Percentiles rank a stretch among this genome's conserved stretches.
phyloP scores from a whole-genome alignment of 495 filamentous ascomycete genomes.

The Daldinia childiae region DNA sequence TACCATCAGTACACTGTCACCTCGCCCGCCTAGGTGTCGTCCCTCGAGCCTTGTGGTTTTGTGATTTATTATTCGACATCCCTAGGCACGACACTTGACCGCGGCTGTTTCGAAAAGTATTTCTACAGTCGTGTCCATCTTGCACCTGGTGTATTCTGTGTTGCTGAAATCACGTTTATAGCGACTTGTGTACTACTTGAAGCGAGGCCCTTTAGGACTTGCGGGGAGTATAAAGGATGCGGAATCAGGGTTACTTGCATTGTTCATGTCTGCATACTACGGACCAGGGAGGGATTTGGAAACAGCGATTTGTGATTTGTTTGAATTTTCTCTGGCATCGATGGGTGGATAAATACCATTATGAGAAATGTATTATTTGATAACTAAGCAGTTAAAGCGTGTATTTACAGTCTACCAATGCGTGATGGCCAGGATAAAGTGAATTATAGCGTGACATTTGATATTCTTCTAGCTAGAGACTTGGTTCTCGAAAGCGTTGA shows the following conservation, averaged over 20 bases:
- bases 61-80: background rate
- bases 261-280: conserved; percentile 20
- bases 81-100: background rate
- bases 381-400: background rate
- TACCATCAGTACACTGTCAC: background rate
- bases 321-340: background rate
- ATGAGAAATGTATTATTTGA: conserved; percentile 5
- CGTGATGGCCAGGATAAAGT: background rate
- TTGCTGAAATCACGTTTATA: conserved; percentile 2
- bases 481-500: background rate
- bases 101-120: background rate
- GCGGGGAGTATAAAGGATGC: background rate
- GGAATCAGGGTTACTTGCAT: conserved; percentile 1
- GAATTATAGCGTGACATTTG: background rate
- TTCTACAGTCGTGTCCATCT: background rate
- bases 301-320: conserved; percentile 19
- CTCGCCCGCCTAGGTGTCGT: background rate
- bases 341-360: conserved; percentile 22
- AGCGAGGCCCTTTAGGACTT: background rate
- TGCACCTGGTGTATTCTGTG: background rate
- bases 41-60: background rate
- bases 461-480: background rate
- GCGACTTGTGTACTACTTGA: background rate
- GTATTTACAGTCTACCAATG: background rate
- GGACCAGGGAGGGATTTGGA: conserved; percentile 6